Percentiles rank a stretch among this genome's conserved stretches.
phyloP scores from a whole-genome alignment of 225 moss, liverwort and hornwort genomes.

The Takakia lepidozioides region DNA sequence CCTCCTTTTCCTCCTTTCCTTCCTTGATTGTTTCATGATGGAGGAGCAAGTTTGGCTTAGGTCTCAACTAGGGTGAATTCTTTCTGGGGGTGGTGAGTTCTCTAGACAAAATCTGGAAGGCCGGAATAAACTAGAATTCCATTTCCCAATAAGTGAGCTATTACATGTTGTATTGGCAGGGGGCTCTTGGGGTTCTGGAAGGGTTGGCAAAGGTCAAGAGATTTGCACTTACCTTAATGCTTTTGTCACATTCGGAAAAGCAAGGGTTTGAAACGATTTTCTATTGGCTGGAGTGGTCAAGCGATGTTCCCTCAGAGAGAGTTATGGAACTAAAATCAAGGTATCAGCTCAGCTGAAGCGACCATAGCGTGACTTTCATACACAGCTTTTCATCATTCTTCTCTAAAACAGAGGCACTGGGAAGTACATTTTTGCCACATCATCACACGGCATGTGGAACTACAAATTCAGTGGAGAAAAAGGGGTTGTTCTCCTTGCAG shows the following conservation, averaged over 20 bases:
- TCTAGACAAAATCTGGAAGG: not conserved
- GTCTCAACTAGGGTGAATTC: not conserved
- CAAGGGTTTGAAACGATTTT: conserved; percentile 18
- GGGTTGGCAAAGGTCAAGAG: conserved; percentile 22
- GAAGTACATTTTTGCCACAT: no score
- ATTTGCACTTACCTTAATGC: conserved; percentile 12
- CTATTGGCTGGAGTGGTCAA: conserved; percentile 25
- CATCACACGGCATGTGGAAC: no score
- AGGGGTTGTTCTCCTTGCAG: no score
- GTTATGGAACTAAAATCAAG: conserved; percentile 5
- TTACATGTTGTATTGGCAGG: conserved; percentile 5
- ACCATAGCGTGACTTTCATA: no score
- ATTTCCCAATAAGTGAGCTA: not conserved
- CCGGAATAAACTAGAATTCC: not conserved
- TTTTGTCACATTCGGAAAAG: conserved; percentile 8
- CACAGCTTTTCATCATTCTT: no score
- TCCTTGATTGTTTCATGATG: not conserved
- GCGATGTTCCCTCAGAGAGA: not conserved
- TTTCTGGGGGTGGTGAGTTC: not conserved
- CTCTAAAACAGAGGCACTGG: no score
- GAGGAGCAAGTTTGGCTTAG: no score
- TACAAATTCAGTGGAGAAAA: no score
- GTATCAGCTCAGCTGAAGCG: conserved; percentile 2
- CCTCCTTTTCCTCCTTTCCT: not conserved
- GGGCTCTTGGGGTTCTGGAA: conserved; percentile 7